Evolutionary conservation across 2,329 filamentous ascomycete genomes (phyloP).

Genomic region (Endocalyx cinctus): DNA sequence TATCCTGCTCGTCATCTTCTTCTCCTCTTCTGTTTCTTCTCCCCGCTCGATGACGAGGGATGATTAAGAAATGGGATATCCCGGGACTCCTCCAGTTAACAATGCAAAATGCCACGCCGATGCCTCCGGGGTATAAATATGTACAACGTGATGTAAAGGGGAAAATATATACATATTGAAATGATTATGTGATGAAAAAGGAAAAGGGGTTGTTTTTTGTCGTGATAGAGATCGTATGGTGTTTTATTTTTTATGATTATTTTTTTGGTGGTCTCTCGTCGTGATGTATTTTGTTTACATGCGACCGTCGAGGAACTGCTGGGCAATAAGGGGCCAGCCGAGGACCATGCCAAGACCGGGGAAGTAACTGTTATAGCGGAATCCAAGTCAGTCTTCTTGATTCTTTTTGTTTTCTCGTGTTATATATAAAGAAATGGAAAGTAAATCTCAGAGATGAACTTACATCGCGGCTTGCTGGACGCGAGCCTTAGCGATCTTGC

Average conservation of each 20-base stretch:
- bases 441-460: no score
- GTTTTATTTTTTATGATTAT: neutral
- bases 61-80: no score
- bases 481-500: slow-evolving; percentile 28
- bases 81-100: no score
- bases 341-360: slow-evolving; percentile 28
- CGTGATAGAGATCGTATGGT: no score
- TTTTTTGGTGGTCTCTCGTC: neutral
- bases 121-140: neutral
- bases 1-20: no score
- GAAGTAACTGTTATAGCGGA: slow-evolving; percentile 29
- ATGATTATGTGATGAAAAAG: neutral
- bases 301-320: slow-evolving; percentile 21
- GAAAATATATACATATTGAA: neutral
- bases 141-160: neutral
- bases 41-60: no score
- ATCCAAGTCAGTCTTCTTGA: slow-evolving; percentile 6
- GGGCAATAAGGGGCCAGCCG: slow-evolving; percentile 31
- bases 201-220: neutral
- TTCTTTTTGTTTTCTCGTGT: no score
- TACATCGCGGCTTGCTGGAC: slow-evolving; percentile 30
- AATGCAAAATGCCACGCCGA: no score
- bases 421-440: no score
- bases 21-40: no score
- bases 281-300: slow-evolving; percentile 11